Conservation (phyloP, 2,329 filamentous ascomycete species). For the Aspergillus glaucus region DNA sequence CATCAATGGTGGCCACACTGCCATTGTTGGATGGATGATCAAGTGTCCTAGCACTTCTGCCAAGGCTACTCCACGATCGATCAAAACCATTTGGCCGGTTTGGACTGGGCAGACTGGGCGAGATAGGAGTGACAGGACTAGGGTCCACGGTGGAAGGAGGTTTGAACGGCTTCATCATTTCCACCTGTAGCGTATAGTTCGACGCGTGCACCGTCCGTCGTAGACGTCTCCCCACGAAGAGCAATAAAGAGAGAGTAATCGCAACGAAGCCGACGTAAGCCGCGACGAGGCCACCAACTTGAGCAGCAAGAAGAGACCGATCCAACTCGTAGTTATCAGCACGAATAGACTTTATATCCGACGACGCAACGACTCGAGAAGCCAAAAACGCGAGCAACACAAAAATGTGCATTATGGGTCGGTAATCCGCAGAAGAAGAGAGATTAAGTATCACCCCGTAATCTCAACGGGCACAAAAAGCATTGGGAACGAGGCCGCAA, state of each 20-base stretch:
- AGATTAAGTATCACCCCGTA: conserved; percentile 15
- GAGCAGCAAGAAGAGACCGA: conserved; percentile 62
- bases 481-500: conserved; percentile 19
- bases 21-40: conserved; percentile 44
- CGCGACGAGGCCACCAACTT: conserved; percentile 77
- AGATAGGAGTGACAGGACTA: conserved; percentile 29
- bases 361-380: conserved; percentile 9
- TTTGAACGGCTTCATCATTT: conserved; percentile 48
- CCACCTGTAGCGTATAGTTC: conserved; percentile 47
- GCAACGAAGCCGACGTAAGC: conserved; percentile 74
- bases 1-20: conserved; percentile 68
- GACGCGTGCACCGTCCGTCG: conserved; percentile 47
- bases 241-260: conserved; percentile 61
- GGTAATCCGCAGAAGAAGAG: conserved; percentile 6
- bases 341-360: conserved; percentile 3
- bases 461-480: conserved; percentile 6
- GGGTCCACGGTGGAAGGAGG: conserved; percentile 24
- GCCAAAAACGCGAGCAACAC: conserved; percentile 6
- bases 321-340: conserved; percentile 38
- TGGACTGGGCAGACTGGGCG: conserved; percentile 28
- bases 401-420: conserved; percentile 8
- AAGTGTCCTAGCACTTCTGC: conserved; percentile 28
- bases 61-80: conserved; percentile 34
- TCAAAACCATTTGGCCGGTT: conserved; percentile 30
- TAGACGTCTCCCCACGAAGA: conserved; percentile 55